phyloP scores from a whole-genome alignment of 768 basidiomycete species.

The Leccinellum luteum region DNA sequence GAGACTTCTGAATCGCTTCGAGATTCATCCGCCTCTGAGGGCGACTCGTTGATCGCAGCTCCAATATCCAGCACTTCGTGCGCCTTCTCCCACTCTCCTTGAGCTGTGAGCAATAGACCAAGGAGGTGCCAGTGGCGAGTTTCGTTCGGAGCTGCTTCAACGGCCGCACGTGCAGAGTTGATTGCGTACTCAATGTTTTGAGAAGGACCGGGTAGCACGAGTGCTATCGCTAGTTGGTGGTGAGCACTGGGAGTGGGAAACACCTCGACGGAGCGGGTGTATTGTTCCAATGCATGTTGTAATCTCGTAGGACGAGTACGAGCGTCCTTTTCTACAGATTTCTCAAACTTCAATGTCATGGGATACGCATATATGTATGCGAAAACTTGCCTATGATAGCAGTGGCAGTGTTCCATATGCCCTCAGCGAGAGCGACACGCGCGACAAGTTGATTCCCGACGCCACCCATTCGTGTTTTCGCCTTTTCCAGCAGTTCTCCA shows the following conservation, averaged over 20 bases:
- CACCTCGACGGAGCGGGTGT: slow-evolving; percentile 46
- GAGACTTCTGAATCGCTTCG: slow-evolving; percentile 21
- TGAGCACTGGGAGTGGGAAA: slow-evolving; percentile 56
- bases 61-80: slow-evolving; percentile 77
- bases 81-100: slow-evolving; percentile 79
- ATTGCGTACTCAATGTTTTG: slow-evolving; percentile 71
- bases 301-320: slow-evolving; percentile 59
- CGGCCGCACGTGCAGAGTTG: slow-evolving; percentile 62
- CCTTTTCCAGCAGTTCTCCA: slow-evolving; percentile 55
- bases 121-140: slow-evolving; percentile 90
- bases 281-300: slow-evolving; percentile 49
- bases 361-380: not conserved
- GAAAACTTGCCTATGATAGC: slow-evolving; percentile 58
- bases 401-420: slow-evolving; percentile 68
- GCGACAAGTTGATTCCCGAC: slow-evolving; percentile 55
- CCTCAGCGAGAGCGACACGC: slow-evolving; percentile 64
- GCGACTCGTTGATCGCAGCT: slow-evolving; percentile 51
- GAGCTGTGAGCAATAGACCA: slow-evolving; percentile 74
- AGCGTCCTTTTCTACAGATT: slow-evolving; percentile 59
- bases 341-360: not conserved
- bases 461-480: slow-evolving; percentile 49
- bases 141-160: slow-evolving; percentile 63
- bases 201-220: slow-evolving; percentile 58
- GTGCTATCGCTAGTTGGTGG: slow-evolving; percentile 80
- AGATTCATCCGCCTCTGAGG: slow-evolving; percentile 34